Evolutionary conservation across 1,284 basidiomycete species (phyloP), one percentile per base, ranked within the genome.

Genomic region (Chalciporus sp.): DNA sequence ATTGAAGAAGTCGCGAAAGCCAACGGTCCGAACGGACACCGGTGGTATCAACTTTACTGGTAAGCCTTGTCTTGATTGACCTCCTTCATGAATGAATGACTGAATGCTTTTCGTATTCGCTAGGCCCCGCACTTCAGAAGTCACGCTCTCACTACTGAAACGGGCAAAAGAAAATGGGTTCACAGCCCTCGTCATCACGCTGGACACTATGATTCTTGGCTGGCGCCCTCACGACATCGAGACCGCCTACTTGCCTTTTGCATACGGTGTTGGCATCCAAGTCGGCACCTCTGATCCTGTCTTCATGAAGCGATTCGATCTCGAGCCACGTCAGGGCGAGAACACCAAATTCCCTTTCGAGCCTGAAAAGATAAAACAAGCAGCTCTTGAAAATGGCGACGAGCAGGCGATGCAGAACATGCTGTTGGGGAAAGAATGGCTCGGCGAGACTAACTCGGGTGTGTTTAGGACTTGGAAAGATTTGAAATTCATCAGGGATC

Each of bases 31-130:
- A 57, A 59, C 42, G 66, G 74, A 0, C 72, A 75, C 7, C 70
- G 82, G 43, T 86, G 79, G 78, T 88, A 80, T 69, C 85, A 88
- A 65, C 75, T 87, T 2, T 87, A 88, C 64, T 83, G 81, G 79
- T 75, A 39, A 52, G 57, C 37, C 37, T 1, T 8, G 12, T n/a
- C 14, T 28, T 37, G 28, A 12, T 28, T 28, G 12, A 7, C 6
- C 19, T 37, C 19, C 37, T n/a, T 2, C 20, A 20, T 19, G 31
- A 28, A 5, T 37, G 20, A 10, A 17, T 6, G 23, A 19, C 16
- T 28, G 2, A 47, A 26, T n/a, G 19, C 7, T 27, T 27, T 43
- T 27, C 35, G 12, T 0, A 29, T 8, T 4, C 1, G 39, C 49
- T 39, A 79, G 81, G 83, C 82, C 83, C 0, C 67, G 66, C 12